Percentiles rank a stretch among this genome's conserved stretches.
phyloP scores from a whole-genome alignment of 2,329 filamentous ascomycete genomes.

The Talaromyces verruculosus region DNA sequence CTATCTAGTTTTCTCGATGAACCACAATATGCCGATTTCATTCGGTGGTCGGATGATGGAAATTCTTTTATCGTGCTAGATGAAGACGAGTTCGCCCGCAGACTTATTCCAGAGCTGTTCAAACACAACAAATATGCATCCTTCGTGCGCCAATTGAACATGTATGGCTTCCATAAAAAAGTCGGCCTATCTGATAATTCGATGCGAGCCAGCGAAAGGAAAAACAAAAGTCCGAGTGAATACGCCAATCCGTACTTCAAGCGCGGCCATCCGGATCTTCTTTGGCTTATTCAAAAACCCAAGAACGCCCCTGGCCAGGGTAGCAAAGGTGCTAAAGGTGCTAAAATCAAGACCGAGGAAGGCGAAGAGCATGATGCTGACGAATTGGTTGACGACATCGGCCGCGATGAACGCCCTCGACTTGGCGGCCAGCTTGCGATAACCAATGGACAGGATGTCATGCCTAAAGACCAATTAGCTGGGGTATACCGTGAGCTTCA shows the following conservation, averaged over 20 bases:
- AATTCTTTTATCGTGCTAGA: slow-evolving; percentile 96
- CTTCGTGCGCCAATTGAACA: slow-evolving; percentile 70
- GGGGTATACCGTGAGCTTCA: slow-evolving; percentile 76
- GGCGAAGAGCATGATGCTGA: slow-evolving; percentile 66
- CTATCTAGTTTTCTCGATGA: slow-evolving; percentile 82
- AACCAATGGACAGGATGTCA: slow-evolving; percentile 37
- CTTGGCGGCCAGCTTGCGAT: slow-evolving; percentile 46
- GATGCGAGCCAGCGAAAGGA: slow-evolving; percentile 94
- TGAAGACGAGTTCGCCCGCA: slow-evolving; percentile 83
- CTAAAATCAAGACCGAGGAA: slow-evolving; percentile 54
- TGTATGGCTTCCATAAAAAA: slow-evolving; percentile 67
- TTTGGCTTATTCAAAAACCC: slow-evolving; percentile 96
- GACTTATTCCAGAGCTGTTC: slow-evolving; percentile 71
- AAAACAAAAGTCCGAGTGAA: slow-evolving; percentile 97
- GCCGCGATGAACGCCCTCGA: slow-evolving; percentile 36
- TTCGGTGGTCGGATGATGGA: slow-evolving; percentile 94
- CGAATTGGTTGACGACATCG: slow-evolving; percentile 47
- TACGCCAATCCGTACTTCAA: slow-evolving; percentile 97
- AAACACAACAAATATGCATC: slow-evolving; percentile 79
- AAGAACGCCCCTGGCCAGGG: slow-evolving; percentile 64
- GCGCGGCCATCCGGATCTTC: slow-evolving; percentile 82
- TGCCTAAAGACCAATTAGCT: slow-evolving; percentile 71
- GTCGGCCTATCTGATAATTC: slow-evolving; percentile 93
- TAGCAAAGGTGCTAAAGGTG: slow-evolving; percentile 45
- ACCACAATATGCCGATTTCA: slow-evolving; percentile 87